Conservation (phyloP, 345 rosid species). For the Eucalyptus regnans region DNA sequence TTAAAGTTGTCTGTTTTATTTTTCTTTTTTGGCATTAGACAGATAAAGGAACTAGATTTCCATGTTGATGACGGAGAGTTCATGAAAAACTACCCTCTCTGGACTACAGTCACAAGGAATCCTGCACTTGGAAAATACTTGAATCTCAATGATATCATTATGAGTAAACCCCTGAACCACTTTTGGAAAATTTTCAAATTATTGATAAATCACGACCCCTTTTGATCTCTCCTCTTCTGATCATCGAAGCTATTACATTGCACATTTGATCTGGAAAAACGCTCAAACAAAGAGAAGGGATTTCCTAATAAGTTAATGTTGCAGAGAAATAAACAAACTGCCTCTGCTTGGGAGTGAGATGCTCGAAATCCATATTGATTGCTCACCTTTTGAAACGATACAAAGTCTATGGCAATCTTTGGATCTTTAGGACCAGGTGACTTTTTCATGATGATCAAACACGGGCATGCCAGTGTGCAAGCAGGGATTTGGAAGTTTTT, state of each 20-base stretch:
- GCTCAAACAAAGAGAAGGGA: not conserved
- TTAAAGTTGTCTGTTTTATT: no score
- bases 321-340: no score
- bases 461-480: not conserved
- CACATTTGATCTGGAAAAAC: not conserved
- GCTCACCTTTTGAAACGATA: no score
- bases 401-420: no score
- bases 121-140: not conserved
- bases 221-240: not conserved
- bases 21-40: not conserved
- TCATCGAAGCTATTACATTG: no score
- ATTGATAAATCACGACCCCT: no score
- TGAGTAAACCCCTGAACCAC: not conserved
- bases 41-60: not conserved
- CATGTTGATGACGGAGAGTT: not conserved
- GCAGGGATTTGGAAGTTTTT: not conserved
- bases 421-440: not conserved
- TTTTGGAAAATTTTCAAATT: no score
- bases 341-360: no score
- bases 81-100: no score
- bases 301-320: not conserved
- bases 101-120: no score
- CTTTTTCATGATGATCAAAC: not conserved
- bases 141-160: not conserved
- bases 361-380: not conserved